Base-by-base conservation (phyloP, 2,329 filamentous ascomycete genomes). In the Pseudophaeomoniella oleicola region DNA sequence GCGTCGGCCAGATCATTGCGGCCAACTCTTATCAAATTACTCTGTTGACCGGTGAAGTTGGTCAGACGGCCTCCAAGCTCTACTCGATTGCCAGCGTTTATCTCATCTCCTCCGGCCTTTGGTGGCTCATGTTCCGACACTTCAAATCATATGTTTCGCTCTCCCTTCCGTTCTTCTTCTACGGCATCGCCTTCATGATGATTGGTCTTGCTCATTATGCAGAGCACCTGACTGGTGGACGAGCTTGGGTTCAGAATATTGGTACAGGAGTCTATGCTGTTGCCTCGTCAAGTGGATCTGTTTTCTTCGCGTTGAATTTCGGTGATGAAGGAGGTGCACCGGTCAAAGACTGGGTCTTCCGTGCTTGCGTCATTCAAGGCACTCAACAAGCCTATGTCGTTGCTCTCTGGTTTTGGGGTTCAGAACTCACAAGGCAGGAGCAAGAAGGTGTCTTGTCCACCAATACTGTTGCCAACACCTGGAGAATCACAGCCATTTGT, bases 1-100 rank as follows among this genome's bases (percentile, higher is more conserved):
- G 72, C 5, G 60, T 76, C 22, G 70, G 71, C 15, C 74, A 78
- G 46, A 71, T 78, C 41, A 69, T 78, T 35, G 71, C 75, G 1
- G 71, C 72, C 39, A 78, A 77, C 53, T 78, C 72, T 0, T 78
- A 78, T 53, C 76, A 80, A 49, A 72, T 80, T 48, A 77, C 74
- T 0, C 62, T 81, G n/a, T 62, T 81, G 14, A 75, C 72, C 0
- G 76, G 75, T 13, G 67, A 75, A 45, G 62, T 73, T 14, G 74
- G 71, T 38, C 64, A 78, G 50, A 66, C 67, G 2, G 69, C 73
- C 3, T 53, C 58, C 19, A 71, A 75, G 46, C 59, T 79, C 0
- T 79, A 79, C 52, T 62, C 65, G 34, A 69, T 77, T 22, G 72
- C 72, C 1, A 65, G 60, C 5, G 69, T 75, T 15, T 79, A 78